These are phyloP conservation scores for Penicillium arizonense DNA, from an alignment of 495 filamentous ascomycete species.

Conservation along the genomic window DNA sequence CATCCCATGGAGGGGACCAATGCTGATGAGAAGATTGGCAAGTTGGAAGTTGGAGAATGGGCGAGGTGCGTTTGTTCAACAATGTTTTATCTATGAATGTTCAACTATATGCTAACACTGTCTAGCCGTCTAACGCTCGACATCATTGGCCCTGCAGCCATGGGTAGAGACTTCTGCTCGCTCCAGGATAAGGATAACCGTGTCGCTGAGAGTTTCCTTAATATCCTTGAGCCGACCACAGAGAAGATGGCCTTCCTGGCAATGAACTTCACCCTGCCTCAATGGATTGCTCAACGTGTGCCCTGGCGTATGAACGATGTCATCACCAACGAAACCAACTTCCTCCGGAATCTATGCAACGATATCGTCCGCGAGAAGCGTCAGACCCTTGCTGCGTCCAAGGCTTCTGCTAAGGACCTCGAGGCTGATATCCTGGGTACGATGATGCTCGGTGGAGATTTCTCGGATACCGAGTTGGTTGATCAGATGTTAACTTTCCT, in stretches of 20 bases:
- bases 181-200: conserved; percentile 61
- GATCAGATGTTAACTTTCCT: conserved; percentile 58
- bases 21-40: conserved; percentile 38
- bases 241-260: conserved; percentile 49
- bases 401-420: conserved; percentile 52
- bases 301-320: conserved; percentile 69
- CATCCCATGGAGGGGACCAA: conserved; percentile 39
- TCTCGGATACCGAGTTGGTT: conserved; percentile 50
- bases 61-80: conserved; percentile 38
- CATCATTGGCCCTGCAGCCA: conserved; percentile 79
- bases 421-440: conserved; percentile 71
- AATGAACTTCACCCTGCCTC: conserved; percentile 46
- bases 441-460: conserved; percentile 53
- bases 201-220: conserved; percentile 65
- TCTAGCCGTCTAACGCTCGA: conserved; percentile 72
- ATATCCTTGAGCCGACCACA: conserved; percentile 47
- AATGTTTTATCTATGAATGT: neutral
- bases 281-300: conserved; percentile 48
- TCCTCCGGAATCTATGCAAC: conserved; percentile 61
- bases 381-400: conserved; percentile 47
- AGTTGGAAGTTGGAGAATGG: conserved; percentile 70
- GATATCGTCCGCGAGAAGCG: conserved; percentile 67
- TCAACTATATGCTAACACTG: neutral
- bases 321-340: conserved; percentile 51
- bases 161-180: conserved; percentile 77